Conservation (phyloP, 352 stramenopile genomes). For the Pythium brachiatum region DNA sequence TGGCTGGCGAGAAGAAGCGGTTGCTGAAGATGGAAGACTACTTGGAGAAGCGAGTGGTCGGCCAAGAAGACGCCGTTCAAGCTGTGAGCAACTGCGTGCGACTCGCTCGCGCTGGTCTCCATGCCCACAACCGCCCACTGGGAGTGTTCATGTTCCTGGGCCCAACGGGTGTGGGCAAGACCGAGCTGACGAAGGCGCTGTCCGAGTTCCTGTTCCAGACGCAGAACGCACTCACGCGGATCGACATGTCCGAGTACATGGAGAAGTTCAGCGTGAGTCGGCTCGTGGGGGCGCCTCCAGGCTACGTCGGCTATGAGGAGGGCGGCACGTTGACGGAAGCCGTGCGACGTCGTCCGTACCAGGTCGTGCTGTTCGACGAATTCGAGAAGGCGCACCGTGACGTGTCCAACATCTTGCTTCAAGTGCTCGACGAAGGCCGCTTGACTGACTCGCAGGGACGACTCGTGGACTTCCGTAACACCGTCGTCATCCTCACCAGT, state of each 20-base stretch:
- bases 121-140: conserved; percentile 84
- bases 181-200: conserved; percentile 93
- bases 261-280: conserved; percentile 93
- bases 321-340: conserved; percentile 96
- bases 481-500: conserved; percentile 97
- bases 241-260: conserved; percentile 99
- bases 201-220: conserved; percentile 95
- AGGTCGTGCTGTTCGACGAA: conserved; percentile 97
- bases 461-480: conserved; percentile 97
- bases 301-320: conserved; percentile 95
- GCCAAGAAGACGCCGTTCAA: conserved; percentile 92
- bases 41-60: conserved; percentile 91
- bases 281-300: conserved; percentile 93
- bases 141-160: conserved; percentile 96
- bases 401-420: conserved; percentile 95
- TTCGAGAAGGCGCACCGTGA: conserved; percentile 97
- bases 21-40: conserved; percentile 81
- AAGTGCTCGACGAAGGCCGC: conserved; percentile 97
- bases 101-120: conserved; percentile 90
- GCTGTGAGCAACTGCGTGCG: conserved; percentile 92
- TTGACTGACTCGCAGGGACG: conserved; percentile 95
- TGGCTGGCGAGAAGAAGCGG: conserved; percentile 69
- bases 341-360: conserved; percentile 95
- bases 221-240: conserved; percentile 93
- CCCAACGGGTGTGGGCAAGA: conserved; percentile 96